A percentile compares a stretch with the other conserved stretches of the same genome.
Conservation (phyloP, 2,329 filamentous ascomycete genomes). For the Cercospora janseana region DNA sequence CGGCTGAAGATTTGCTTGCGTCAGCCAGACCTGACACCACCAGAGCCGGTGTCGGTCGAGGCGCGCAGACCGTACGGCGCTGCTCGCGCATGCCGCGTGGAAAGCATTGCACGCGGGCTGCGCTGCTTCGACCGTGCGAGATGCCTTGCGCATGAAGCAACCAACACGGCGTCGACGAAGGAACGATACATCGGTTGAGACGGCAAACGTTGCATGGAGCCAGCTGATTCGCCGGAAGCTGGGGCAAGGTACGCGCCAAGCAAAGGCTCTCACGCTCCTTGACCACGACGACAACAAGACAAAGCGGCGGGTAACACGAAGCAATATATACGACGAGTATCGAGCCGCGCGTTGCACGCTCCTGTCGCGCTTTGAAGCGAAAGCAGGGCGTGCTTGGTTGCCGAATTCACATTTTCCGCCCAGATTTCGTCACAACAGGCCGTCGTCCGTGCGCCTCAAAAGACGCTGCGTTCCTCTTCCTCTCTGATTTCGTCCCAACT, state of each 20-base stretch:
- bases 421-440: conserved; percentile 13
- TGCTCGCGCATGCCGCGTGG: no score
- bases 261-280: neutral
- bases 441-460: conserved; percentile 3
- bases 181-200: conserved; percentile 14
- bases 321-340: conserved; percentile 32
- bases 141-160: no score
- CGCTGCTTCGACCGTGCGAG: no score
- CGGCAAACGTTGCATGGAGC: conserved; percentile 14
- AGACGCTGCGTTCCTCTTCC: conserved; percentile 13
- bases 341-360: conserved; percentile 26
- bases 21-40: conserved; percentile 24
- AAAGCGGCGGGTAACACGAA: conserved; percentile 13
- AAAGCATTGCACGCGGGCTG: no score
- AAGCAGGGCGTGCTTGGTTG: conserved; percentile 8
- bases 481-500: conserved; percentile 9
- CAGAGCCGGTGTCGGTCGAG: neutral
- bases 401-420: conserved; percentile 13
- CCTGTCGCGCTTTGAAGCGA: conserved; percentile 25
- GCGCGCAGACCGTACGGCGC: no score
- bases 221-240: conserved; percentile 20
- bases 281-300: conserved; percentile 14
- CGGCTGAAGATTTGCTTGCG: conserved; percentile 22
- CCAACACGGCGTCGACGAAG: no score
- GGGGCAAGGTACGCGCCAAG: conserved; percentile 12